Base-by-base conservation (phyloP, 176 grass and related monocot genomes). In the Eragrostis curvula region DNA sequence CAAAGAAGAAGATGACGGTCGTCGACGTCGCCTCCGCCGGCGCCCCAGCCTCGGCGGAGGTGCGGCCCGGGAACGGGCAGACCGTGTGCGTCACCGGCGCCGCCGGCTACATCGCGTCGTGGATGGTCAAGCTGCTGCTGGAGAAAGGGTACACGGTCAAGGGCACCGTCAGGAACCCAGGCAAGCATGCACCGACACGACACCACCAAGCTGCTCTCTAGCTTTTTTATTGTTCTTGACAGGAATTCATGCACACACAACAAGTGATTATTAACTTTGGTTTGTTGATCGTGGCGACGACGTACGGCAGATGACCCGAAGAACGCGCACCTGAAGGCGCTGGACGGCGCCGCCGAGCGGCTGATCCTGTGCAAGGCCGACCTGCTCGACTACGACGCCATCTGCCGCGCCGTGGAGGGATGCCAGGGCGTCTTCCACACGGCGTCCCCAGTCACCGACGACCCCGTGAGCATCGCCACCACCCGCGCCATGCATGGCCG, bases 391-490 rank as follows among this genome's bases (percentile, higher is more conserved):
- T 93, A 91, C 71, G 87, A 90, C 25, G 88, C 92, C 18, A 89
- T 98, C 71, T 40, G 90, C 56, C 68, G 77, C 18, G 96, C 96
- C 53, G 82, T 98, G 25, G 63, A 84, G 6, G 92, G 96, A 27
- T 98, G 96, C 91, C 88, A 93, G 0, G 96, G 96, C 51, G 90
- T 98, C 66, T 98, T 95, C 88, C 96, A 98, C 87, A 98, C 96
- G 7, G 96, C 96, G 0, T 98, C 96, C 9, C 96, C 96, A 0
- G 92, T 98, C 70, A 98, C 96, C 9, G 96, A 98, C 60, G 92
- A 98, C 46, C 96, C 96, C 1, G 95, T 97, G 87, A 14, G 14
- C 55, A 45, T 9, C n/a, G 8, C 44, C 0, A 7, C 17, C 5
- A 1, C 21, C 17, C 6, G 0, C 21, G 25, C 6, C 5, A 45